Evolutionary conservation across 768 basidiomycete species (phyloP), one percentile per base, ranked within the genome.

Genomic region (Xanthoconium stramineum): DNA sequence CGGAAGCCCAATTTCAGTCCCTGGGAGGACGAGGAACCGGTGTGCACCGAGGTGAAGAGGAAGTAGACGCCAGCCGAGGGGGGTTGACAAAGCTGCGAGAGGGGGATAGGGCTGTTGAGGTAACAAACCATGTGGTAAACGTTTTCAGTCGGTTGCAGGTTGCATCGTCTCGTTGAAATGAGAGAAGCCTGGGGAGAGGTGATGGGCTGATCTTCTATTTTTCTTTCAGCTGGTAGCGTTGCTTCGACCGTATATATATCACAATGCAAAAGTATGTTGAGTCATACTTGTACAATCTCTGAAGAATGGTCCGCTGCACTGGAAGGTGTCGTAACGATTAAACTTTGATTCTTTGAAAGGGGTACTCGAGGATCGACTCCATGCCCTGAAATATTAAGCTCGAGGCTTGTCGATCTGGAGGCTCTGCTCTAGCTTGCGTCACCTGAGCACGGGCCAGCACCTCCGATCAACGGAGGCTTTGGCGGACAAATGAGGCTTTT

Each of bases 1-100:
- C 78, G 82, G 57, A 89, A 88, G 73, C 76, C 82, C 55, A 86
- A 86, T 57, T 91, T 90, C 65, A 90, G 88, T 64, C 89, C 89
- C 33, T 91, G 88, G 88, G 89, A 86, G 47, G 88, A 90, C 63
- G 88, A 89, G 59, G 86, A 86, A 47, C 65, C 47, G 46, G 61
- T 58, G 51, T 61, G 60, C 56, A 49, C 46, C 19, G 64, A 61
- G 47, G 40, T 39, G 15, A 67, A 61, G 60, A 56, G 50, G 19
- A 59, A 61, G 69, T 71, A 72, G 50, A 47, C 36, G 3, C 29
- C 28, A 42, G 43, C n/a, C 24, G 24, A 30, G 35, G 12, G n/a
- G 28, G 46, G 53, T 17, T 32, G 35, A n/a, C 17, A 32, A 32
- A 7, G 28, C 20, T 39, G 15, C 13, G 6, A 46, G 37, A 42